Evolutionary conservation across 2,329 filamentous ascomycete species (phyloP), one percentile per base, ranked within the genome.

Genomic region (Lasiodiplodia sp.): DNA sequence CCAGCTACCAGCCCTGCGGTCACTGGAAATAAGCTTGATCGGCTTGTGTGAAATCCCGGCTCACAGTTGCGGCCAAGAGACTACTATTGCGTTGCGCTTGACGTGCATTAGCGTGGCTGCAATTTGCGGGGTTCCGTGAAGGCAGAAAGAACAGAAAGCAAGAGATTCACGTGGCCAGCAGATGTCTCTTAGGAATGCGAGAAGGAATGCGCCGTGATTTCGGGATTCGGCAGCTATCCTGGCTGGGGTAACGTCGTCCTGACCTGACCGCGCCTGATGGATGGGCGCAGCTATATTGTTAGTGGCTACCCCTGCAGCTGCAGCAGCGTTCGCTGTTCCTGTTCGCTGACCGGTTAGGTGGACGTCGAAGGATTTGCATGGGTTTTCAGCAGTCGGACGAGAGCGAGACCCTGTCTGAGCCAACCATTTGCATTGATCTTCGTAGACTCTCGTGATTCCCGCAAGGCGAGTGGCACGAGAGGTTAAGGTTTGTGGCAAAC

Each of bases 401-500:
- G 31, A 38, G 38, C 16, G 57, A 38, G 37, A 31, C 57, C 37
- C 23, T 16, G 16, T 12, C 12, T 25, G 18, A 16, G 34, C 21
- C 37, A 31, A n/a, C 12, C 11, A 23, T 0, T 28, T 1, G 56
- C 21, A 38, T 60, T 31, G 31, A 58, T 60, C 38, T 18, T 4
- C 56, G 40, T 25, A 7, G 47, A 18, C 58, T n/a, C 58, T 44
- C 58, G 58, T 62, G 58, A 51, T 62, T 11, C 2, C n/a, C 14
- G 21, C 18, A n/a, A 25, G 49, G 51, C 28, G 53, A 56, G 56
- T 8, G 37, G 5, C n/a, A 49, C 1, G 21, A n/a, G 12, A 12
- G 58, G 23, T 49, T 62, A 49, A 49, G 40, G 58, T 62, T 62
- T 62, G 58, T 49, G 58, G 58, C 58, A 28, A 60, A 60, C 55